These are phyloP conservation scores for Tylopilus rubrobrunneus DNA, from an alignment of 768 basidiomycete genomes.

Conservation along the genomic window DNA sequence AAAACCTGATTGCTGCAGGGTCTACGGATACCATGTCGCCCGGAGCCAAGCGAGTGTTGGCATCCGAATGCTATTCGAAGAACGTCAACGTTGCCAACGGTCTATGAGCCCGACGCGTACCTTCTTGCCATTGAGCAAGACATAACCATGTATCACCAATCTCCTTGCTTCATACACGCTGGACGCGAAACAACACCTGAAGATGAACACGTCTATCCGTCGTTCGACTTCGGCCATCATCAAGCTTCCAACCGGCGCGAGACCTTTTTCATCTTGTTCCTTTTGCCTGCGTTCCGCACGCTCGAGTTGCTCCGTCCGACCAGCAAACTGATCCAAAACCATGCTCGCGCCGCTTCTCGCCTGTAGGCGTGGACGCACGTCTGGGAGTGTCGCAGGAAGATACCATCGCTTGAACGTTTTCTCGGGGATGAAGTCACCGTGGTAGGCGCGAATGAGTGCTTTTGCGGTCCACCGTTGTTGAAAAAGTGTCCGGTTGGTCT, in stretches of 20 bases:
- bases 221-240: conserved; percentile 96
- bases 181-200: conserved; percentile 81
- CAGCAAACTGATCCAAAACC: conserved; percentile 55
- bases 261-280: conserved; percentile 55
- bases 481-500: conserved; percentile 63
- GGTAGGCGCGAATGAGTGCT: conserved; percentile 85
- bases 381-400: conserved; percentile 80
- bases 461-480: conserved; percentile 92
- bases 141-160: conserved; percentile 82
- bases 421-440: conserved; percentile 92
- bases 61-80: conserved; percentile 62
- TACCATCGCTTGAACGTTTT: conserved; percentile 95
- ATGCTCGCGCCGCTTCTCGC: conserved; percentile 35
- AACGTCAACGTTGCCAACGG: neutral
- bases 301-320: conserved; percentile 42
- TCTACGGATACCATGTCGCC: conserved; percentile 94
- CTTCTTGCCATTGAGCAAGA: conserved; percentile 85
- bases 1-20: conserved; percentile 72
- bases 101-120: conserved; percentile 41
- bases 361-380: conserved; percentile 63
- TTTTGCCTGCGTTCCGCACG: conserved; percentile 43
- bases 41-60: conserved; percentile 85
- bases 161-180: conserved; percentile 89
- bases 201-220: conserved; percentile 88
- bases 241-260: conserved; percentile 90